Evolutionary conservation across 495 filamentous ascomycete species (phyloP), one percentile per base, ranked within the genome.

Genomic region (Xanthoparmelia taractica): DNA sequence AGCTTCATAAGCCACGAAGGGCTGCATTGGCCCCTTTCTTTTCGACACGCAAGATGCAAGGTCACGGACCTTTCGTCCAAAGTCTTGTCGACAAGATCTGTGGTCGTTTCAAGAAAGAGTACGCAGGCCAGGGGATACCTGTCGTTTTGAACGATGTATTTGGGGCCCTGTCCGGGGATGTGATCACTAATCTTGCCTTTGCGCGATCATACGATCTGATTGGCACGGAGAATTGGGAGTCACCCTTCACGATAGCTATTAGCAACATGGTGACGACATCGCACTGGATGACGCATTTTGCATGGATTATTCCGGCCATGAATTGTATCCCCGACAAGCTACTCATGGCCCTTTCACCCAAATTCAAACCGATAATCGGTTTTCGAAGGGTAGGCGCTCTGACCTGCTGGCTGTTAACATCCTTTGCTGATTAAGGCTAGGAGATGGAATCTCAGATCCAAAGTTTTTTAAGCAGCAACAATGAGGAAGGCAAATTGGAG

Each of bases 11-110:
- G 2, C 57, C 67, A 1, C 73, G 74, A 7, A 71, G 78, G n/a
- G 64, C 59, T 0, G 67, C 69, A 1, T 65, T 80, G 20, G 76
- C 75, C 65, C 73, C 77, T 0, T 79, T 80, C 61, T 79, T 79
- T 70, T 78, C 77, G 4, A 73, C 66, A 27, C 63, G 70, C 6
- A 72, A 73, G 8, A 72, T 83, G n/a, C 38, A 61, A 11, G 66
- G 66, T 7, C 64, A 80, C 13, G 69, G 79, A 55, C 71, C 74
- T 1, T 58, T 73, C 2, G 69, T 82, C 33, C 68, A 74, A 47
- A 59, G 65, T 23, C 25, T 52, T 6, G 48, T 66, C 33, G 41
- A 50, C 48, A 36, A 48, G n/a, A 40, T 64, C 40, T 58, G 40
- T 34, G 23, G 38, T 25, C 36, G 62, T 17, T 34, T 64, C 29